Conservation (phyloP, 2,329 filamentous ascomycete genomes). For the Paracamarosporium sp. region DNA sequence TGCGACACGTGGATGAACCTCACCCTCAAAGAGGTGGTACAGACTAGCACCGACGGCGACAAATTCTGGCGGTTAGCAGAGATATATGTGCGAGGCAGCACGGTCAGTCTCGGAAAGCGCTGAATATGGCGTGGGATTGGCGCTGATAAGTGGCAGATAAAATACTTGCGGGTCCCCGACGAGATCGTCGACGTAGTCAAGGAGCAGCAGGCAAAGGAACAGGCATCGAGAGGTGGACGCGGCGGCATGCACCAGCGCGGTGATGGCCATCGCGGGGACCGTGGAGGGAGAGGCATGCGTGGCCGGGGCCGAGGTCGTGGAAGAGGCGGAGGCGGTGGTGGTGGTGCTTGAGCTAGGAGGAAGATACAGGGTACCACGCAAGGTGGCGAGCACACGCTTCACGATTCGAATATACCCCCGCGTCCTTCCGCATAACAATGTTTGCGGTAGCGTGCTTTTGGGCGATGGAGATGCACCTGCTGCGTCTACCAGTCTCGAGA, state of each 20-base stretch:
- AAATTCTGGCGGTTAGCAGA: conserved; percentile 92
- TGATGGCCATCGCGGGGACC: conserved; percentile 59
- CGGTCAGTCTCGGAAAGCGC: conserved; percentile 71
- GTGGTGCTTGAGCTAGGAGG: neutral
- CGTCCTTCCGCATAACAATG: neutral
- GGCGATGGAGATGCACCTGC: neutral
- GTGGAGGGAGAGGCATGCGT: conserved; percentile 60
- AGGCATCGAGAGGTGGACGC: conserved; percentile 66
- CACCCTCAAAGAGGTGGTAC: conserved; percentile 94
- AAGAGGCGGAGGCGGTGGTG: conserved; percentile 61
- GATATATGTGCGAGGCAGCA: conserved; percentile 96
- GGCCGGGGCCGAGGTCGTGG: conserved; percentile 60
- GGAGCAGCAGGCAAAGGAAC: conserved; percentile 83
- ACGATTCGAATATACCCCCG: neutral
- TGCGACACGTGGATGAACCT: conserved; percentile 99
- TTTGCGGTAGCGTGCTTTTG: neutral
- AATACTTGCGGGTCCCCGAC: conserved; percentile 94
- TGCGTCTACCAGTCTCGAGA: neutral
- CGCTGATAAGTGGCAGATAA: conserved; percentile 71
- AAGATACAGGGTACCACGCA: neutral
- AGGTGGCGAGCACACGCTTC: neutral
- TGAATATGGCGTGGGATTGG: neutral
- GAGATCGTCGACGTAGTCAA: conserved; percentile 95
- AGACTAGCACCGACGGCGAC: conserved; percentile 94
- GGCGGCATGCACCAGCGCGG: conserved; percentile 66